phyloP scores from a whole-genome alignment of 345 rosid species.

The Corymbia maculata region DNA sequence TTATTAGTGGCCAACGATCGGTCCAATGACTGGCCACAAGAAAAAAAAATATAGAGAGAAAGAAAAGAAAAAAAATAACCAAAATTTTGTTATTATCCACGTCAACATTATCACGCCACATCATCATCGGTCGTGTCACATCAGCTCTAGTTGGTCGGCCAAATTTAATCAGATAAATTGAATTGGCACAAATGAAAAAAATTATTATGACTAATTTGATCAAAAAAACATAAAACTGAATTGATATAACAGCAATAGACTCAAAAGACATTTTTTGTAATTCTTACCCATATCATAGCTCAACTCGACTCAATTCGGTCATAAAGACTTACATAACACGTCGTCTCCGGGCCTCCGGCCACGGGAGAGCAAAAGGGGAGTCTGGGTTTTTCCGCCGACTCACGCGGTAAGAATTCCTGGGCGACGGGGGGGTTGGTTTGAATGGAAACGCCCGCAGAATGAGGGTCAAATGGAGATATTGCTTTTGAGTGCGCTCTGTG shows the following conservation, averaged over 20 bases:
- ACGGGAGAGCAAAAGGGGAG: not conserved
- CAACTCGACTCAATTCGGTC: not conserved
- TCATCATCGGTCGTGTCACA: rapidly evolving
- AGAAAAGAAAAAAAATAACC: not conserved
- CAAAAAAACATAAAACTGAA: too few species aligned
- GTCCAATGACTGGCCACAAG: rapidly evolving
- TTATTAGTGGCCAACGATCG: not conserved
- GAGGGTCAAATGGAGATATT: not conserved
- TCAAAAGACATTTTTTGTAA: rapidly evolving
- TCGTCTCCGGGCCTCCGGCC: not conserved
- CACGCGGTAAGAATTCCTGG: not conserved
- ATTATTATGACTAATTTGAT: too few species aligned
- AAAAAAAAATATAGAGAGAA: too few species aligned
- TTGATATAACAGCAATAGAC: rapidly evolving
- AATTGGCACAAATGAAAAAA: rapidly evolving
- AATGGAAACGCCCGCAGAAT: not conserved
- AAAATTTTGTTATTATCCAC: too few species aligned
- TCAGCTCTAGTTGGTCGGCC: rapidly evolving
- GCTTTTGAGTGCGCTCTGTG: too few species aligned
- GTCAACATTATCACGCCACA: rapidly evolving
- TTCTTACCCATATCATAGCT: too few species aligned
- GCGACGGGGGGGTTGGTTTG: not conserved
- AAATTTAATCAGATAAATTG: too few species aligned
- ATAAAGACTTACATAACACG: rapidly evolving
- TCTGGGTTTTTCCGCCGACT: not conserved